phyloP scores from a whole-genome alignment of 2,329 filamentous ascomycete genomes.

The Colletotrichum endophyticum region DNA sequence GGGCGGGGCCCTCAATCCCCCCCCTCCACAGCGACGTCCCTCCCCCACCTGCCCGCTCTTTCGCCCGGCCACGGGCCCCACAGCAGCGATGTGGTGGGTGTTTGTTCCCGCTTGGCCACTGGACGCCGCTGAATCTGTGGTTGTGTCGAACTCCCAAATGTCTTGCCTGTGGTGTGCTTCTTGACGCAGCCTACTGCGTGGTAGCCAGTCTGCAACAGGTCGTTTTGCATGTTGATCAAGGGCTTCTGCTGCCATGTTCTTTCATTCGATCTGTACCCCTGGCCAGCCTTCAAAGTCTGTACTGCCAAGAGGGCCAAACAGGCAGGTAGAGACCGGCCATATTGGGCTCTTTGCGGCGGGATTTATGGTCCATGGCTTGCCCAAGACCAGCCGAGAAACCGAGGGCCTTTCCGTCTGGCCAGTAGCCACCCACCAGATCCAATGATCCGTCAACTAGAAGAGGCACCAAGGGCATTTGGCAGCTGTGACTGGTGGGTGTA shows the following conservation, averaged over 20 bases:
- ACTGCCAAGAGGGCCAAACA: neutral
- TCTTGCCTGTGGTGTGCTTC: neutral
- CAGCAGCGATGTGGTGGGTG: neutral
- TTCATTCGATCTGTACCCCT: neutral
- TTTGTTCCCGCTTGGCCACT: neutral
- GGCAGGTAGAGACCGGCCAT: neutral
- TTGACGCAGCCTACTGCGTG: neutral
- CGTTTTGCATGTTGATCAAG: neutral
- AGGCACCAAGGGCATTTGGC: neutral
- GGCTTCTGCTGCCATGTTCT: conserved; percentile 6
- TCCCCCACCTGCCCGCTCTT: conserved; percentile 13
- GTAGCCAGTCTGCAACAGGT: neutral
- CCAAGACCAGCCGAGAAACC: neutral
- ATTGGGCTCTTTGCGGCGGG: neutral
- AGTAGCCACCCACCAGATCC: neutral
- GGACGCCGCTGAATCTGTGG: neutral
- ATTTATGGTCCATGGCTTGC: neutral
- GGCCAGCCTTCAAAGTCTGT: neutral
- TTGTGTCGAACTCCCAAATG: neutral
- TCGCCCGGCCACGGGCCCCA: conserved; percentile 8
- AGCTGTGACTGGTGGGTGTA: conserved; percentile 6
- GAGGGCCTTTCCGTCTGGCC: neutral
- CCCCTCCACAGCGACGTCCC: neutral
- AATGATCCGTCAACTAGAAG: neutral
- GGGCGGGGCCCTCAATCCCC: neutral